phyloP scores from a whole-genome alignment of 2,329 filamentous ascomycete species.

The Hirsutella thompsonii region DNA sequence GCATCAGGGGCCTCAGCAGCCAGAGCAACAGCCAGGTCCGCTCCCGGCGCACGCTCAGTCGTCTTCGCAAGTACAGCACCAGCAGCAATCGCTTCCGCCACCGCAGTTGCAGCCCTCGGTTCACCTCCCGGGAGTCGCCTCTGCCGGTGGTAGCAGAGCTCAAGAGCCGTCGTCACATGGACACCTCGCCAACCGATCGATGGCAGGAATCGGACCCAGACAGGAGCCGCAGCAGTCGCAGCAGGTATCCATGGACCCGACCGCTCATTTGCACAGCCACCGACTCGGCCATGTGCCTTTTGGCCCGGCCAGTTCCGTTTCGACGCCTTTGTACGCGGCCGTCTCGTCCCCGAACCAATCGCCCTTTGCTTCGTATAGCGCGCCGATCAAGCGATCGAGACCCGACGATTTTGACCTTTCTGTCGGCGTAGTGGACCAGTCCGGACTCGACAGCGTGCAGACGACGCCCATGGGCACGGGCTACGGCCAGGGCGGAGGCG shows the following conservation, averaged over 20 bases:
- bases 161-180: constrained; percentile 22
- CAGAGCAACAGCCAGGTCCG: constrained; percentile 3
- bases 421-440: constrained; percentile 38
- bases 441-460: constrained; percentile 42
- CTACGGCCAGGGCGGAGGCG: neutral
- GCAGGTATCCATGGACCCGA: constrained; percentile 42
- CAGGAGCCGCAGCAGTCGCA: constrained; percentile 27
- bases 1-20: neutral
- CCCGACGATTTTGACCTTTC: constrained; percentile 47
- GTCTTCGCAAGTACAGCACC: neutral
- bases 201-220: constrained; percentile 26
- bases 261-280: constrained; percentile 38
- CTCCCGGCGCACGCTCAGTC: constrained; percentile 11
- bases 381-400: constrained; percentile 35
- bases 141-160: constrained; percentile 32
- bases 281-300: constrained; percentile 42
- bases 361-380: constrained; percentile 16
- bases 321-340: constrained; percentile 39
- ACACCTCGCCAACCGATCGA: constrained; percentile 16
- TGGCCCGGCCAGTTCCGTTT: constrained; percentile 32
- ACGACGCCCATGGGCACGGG: constrained; percentile 25
- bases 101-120: constrained; percentile 20
- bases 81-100: neutral
- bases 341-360: constrained; percentile 27
- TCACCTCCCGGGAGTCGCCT: constrained; percentile 28